Evolutionary conservation across 768 basidiomycete species (phyloP).

Genomic region (Boletus vermiculosoides): DNA sequence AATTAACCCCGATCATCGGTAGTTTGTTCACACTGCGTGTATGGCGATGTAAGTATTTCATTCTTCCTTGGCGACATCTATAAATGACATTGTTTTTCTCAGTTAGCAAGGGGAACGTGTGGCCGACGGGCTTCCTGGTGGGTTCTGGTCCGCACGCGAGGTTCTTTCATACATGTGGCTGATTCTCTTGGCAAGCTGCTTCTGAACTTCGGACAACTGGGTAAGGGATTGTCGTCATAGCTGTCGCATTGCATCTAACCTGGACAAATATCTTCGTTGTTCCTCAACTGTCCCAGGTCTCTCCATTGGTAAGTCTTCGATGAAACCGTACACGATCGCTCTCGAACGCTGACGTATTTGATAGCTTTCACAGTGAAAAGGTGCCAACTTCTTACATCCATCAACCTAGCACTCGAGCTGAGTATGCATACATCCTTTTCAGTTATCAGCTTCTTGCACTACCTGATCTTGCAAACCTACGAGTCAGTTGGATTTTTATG

Average conservation of each 20-base stretch:
- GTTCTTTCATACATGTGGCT: neutral
- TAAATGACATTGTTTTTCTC: neutral
- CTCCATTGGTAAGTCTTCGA: constrained; percentile 37
- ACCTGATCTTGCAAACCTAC: constrained; percentile 42
- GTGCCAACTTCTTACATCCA: constrained; percentile 29
- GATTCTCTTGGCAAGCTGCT: constrained; percentile 36
- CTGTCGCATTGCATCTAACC: neutral
- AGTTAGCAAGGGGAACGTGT: constrained; percentile 57
- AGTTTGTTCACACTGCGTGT: constrained; percentile 61
- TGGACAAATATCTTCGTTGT: constrained; percentile 1
- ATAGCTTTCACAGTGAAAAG: constrained; percentile 45
- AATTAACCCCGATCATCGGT: neutral
- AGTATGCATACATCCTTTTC: neutral
- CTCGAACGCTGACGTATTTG: constrained; percentile 4
- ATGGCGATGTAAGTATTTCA: constrained; percentile 51
- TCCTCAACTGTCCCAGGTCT: constrained; percentile 27
- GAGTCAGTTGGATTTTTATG: constrained; percentile 34
- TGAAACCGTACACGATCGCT: neutral
- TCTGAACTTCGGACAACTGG: constrained; percentile 50
- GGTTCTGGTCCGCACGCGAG: constrained; percentile 14
- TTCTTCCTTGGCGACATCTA: neutral
- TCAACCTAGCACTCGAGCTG: neutral
- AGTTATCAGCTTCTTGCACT: constrained; percentile 46
- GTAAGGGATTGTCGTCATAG: constrained; percentile 29
- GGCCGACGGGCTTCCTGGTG: constrained; percentile 47